phyloP scores from a whole-genome alignment of 2,329 filamentous ascomycete genomes.

The Colletotrichum sp. region DNA sequence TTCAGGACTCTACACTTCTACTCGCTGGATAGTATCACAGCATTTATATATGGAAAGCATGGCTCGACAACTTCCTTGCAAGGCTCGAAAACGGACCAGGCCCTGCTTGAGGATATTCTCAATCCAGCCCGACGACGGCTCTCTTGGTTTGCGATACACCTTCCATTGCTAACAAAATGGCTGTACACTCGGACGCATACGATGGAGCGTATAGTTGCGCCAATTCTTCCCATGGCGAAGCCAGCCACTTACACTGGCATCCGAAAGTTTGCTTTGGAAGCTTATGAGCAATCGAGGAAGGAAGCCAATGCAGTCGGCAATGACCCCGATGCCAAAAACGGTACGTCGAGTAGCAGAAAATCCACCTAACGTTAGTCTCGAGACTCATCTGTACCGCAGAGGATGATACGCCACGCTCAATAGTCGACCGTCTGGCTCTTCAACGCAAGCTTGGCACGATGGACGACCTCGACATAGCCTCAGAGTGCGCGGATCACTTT shows the following conservation, averaged over 20 bases:
- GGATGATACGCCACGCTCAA: background rate
- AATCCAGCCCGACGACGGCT: background rate
- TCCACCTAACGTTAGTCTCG: too few relatives aligned
- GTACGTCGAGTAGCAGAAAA: background rate
- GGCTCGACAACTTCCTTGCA: background rate
- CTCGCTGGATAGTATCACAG: background rate
- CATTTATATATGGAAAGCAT: background rate
- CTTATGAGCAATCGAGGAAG: background rate
- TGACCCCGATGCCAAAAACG: accelerated
- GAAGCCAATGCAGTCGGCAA: background rate
- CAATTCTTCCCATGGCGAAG: background rate
- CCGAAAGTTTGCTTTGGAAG: background rate
- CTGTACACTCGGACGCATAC: background rate
- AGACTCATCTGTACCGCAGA: background rate
- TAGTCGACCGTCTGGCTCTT: background rate
- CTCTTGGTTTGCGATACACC: background rate
- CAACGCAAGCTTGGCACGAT: background rate
- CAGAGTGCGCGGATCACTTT: background rate
- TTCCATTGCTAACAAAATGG: background rate
- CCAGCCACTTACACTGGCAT: background rate
- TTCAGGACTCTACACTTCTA: background rate
- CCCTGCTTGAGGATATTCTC: background rate
- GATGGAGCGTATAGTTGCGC: background rate
- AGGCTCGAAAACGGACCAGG: background rate
- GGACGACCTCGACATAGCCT: background rate